Percentiles rank a stretch among this genome's conserved stretches.
These are phyloP conservation scores for Mortierella sp. DNA, from an alignment of 371 early-diverging fungal species.

Conservation along the genomic window DNA sequence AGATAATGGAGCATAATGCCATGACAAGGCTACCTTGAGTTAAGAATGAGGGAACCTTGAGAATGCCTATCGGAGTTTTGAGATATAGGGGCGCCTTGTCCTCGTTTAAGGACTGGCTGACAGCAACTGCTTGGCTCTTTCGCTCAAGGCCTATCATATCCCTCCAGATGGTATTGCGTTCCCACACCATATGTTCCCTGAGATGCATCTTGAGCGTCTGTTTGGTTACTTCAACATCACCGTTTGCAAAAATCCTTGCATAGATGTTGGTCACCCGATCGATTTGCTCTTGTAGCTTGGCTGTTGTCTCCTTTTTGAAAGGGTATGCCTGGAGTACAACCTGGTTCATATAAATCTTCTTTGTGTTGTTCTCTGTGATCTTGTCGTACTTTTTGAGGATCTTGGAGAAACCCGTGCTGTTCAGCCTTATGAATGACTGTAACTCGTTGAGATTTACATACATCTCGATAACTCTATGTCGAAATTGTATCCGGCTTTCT, in stretches of 20 bases:
- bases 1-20: no score
- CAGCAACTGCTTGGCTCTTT: slow-evolving; percentile 60
- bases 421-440: slow-evolving; percentile 93
- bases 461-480: slow-evolving; percentile 37
- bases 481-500: not conserved
- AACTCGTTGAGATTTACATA: slow-evolving; percentile 77
- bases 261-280: slow-evolving; percentile 71
- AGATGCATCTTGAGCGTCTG: slow-evolving; percentile 74
- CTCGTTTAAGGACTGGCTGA: slow-evolving; percentile 46
- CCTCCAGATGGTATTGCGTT: slow-evolving; percentile 85
- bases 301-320: slow-evolving; percentile 71
- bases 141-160: slow-evolving; percentile 83
- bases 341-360: no score
- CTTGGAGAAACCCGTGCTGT: slow-evolving; percentile 95
- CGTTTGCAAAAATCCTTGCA: slow-evolving; percentile 68
- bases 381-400: slow-evolving; percentile 98
- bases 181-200: slow-evolving; percentile 80
- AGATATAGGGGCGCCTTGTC: no score
- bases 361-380: no score
- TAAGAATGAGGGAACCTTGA: slow-evolving; percentile 33
- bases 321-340: slow-evolving; percentile 63
- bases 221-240: slow-evolving; percentile 62
- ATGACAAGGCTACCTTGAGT: slow-evolving; percentile 51
- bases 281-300: slow-evolving; percentile 59
- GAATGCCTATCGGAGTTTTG: no score